These are phyloP conservation scores for Lachancea thermotolerans DNA, from an alignment of 805 yeast genomes.

Conservation along the genomic window DNA sequence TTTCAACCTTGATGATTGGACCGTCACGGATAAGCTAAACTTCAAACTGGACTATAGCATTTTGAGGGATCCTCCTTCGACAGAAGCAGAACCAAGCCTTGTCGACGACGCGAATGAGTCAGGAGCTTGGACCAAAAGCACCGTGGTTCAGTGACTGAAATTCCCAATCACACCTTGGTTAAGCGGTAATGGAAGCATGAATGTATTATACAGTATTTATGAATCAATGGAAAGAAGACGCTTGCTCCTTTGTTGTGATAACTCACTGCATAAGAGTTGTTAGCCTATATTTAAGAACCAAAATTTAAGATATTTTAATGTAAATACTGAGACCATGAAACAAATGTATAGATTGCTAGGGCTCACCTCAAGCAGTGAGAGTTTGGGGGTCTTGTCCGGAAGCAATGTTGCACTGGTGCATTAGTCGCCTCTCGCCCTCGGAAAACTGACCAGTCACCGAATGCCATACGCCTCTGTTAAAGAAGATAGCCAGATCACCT, in stretches of 20 bases:
- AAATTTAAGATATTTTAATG: too few species aligned
- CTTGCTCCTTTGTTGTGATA: too few species aligned
- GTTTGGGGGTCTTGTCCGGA: constrained; percentile 59
- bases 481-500: constrained; percentile 83
- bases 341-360: too few species aligned
- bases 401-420: constrained; percentile 94
- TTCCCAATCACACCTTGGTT: too few species aligned
- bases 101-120: constrained; percentile 8
- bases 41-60: constrained; percentile 34
- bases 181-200: neutral
- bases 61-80: constrained; percentile 13
- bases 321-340: too few species aligned
- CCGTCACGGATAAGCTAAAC: constrained; percentile 36
- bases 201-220: constrained; percentile 3
- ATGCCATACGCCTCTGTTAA: constrained; percentile 87
- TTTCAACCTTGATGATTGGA: constrained; percentile 40
- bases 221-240: neutral
- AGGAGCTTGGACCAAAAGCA: too few species aligned
- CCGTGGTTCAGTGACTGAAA: too few species aligned
- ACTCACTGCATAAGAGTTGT: too few species aligned
- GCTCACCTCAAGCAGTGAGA: too few species aligned
- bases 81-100: constrained; percentile 12
- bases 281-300: too few species aligned
- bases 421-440: constrained; percentile 68
- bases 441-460: constrained; percentile 86